These are phyloP conservation scores for Solanum pinnatisectum DNA, from an alignment of 257 asterid species.

Conservation along the genomic window DNA sequence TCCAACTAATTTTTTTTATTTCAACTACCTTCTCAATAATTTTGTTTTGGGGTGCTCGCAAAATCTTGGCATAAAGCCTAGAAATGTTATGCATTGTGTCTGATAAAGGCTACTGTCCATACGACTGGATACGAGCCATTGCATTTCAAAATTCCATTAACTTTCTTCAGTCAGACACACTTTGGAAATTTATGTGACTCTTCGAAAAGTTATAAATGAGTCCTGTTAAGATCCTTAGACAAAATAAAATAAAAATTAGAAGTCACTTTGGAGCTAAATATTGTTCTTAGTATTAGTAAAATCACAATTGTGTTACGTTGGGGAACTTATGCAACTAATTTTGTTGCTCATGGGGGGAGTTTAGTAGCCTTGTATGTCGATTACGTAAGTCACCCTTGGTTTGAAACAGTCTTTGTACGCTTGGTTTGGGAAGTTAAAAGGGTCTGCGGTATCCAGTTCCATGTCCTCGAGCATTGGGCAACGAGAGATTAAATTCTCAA, in stretches of 20 bases:
- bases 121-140: not conserved
- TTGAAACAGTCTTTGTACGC: too few species aligned
- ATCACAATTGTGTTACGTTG: not conserved
- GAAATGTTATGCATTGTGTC: not conserved
- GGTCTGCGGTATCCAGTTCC: too few species aligned
- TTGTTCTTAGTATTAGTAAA: not conserved
- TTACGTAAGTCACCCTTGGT: too few species aligned
- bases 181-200: not conserved
- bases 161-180: not conserved
- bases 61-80: not conserved
- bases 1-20: not conserved
- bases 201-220: not conserved
- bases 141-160: not conserved
- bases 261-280: not conserved
- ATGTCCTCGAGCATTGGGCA: too few species aligned
- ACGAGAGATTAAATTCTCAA: too few species aligned
- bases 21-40: not conserved
- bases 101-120: not conserved
- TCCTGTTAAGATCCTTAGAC: not conserved
- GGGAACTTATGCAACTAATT: not conserved
- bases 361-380: not conserved
- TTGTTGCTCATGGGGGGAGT: not conserved
- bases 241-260: not conserved
- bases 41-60: not conserved
- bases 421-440: too few species aligned